Conservation (phyloP, 169 alveolate genomes). For the Cryptosporidium sp. region DNA sequence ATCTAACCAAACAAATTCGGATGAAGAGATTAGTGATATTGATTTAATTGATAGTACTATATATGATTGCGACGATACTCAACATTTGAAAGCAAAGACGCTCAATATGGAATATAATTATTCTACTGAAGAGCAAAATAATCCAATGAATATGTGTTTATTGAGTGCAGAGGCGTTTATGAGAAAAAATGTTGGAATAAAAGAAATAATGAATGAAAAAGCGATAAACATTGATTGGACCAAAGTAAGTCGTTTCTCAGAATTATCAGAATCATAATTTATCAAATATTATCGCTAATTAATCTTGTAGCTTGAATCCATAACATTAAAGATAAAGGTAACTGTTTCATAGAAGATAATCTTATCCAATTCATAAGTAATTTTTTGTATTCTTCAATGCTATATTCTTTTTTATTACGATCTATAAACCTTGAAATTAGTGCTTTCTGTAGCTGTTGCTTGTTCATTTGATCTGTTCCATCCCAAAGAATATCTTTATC, state of each 20-base stretch:
- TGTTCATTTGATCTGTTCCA: background rate
- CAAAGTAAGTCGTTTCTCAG: conserved; percentile 18
- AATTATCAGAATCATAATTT: background rate
- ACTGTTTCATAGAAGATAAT: background rate
- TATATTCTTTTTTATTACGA: background rate
- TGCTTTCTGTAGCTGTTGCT: background rate
- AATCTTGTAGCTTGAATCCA: background rate
- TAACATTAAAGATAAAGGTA: background rate
- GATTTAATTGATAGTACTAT: background rate
- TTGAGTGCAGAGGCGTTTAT: conserved; percentile 42
- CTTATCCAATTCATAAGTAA: background rate
- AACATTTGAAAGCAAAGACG: background rate
- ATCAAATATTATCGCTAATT: background rate
- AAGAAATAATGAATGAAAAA: conserved; percentile 37
- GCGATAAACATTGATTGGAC: conserved; percentile 55
- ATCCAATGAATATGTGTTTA: conserved; percentile 10
- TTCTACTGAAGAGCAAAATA: background rate
- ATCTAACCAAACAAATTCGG: background rate
- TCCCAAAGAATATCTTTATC: conserved; percentile 41
- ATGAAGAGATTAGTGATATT: background rate
- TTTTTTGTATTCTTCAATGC: background rate
- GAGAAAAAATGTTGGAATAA: conserved; percentile 51
- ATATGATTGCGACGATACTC: background rate
- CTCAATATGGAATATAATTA: conserved; percentile 20
- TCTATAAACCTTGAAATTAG: conserved; percentile 21